These are phyloP conservation scores for Rhizophora mangle DNA, from an alignment of 345 rosid genomes.

Conservation along the genomic window DNA sequence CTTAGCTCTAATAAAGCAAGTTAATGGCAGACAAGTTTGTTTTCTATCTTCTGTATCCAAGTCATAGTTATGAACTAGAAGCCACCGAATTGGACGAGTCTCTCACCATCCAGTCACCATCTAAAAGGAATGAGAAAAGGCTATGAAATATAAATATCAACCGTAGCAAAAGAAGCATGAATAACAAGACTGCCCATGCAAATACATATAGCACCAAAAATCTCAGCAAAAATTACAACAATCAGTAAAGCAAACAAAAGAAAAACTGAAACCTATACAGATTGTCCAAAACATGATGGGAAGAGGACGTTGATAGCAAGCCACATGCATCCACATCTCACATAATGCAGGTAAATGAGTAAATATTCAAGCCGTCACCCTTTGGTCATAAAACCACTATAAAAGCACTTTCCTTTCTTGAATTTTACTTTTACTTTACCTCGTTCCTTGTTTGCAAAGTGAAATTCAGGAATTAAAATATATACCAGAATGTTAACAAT, in stretches of 20 bases:
- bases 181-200: slow-evolving; percentile 8
- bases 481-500: neutral
- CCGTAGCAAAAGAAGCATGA: slow-evolving; percentile 3
- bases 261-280: neutral
- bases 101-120: slow-evolving; percentile 10
- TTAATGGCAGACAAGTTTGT: slow-evolving; percentile 19
- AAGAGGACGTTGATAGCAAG: neutral
- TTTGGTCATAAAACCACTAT: neutral
- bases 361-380: neutral
- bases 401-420: slow-evolving; percentile 1
- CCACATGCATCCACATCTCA: slow-evolving; percentile 8
- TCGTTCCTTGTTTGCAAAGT: neutral
- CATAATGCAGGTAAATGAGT: neutral
- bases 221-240: slow-evolving; percentile 3
- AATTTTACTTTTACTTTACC: slow-evolving; percentile 2
- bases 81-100: neutral
- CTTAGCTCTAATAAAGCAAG: slow-evolving; percentile 9
- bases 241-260: neutral
- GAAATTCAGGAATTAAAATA: neutral
- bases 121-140: slow-evolving; percentile 30
- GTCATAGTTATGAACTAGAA: neutral
- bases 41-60: slow-evolving; percentile 28
- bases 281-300: neutral
- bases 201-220: slow-evolving; percentile 12
- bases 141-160: slow-evolving; percentile 19